phyloP scores from a whole-genome alignment of 1,284 basidiomycete genomes.

The Marasmius fiardii region DNA sequence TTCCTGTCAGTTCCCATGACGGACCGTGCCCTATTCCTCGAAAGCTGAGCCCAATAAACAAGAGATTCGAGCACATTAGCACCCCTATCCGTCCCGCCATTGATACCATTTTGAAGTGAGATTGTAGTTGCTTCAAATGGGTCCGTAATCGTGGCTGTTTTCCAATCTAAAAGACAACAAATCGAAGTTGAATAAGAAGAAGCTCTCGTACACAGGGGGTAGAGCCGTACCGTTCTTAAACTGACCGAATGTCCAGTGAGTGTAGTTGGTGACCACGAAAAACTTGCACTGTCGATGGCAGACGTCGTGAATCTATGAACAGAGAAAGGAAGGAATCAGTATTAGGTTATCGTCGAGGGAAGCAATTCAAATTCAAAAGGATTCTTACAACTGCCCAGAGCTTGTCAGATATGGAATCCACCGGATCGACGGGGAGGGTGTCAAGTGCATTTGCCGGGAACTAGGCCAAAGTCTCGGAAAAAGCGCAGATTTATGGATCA shows the following conservation, averaged over 20 bases:
- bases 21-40: background rate
- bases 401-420: constrained; percentile 14
- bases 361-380: background rate
- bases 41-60: constrained; percentile 16
- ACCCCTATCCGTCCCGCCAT: constrained; percentile 2
- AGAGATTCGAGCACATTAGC: constrained; percentile 19
- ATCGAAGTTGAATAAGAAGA: background rate
- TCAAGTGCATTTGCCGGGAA: constrained; percentile 12
- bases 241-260: constrained; percentile 22
- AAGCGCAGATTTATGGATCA: background rate
- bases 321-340: background rate
- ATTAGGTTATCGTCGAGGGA: background rate
- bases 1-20: background rate
- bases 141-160: constrained; percentile 10
- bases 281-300: constrained; percentile 19
- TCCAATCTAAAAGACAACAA: constrained; percentile 6
- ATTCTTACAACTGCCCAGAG: constrained; percentile 24
- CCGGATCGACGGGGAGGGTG: constrained; percentile 13
- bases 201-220: background rate
- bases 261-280: constrained; percentile 24
- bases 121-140: constrained; percentile 15
- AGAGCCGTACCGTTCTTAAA: constrained; percentile 15
- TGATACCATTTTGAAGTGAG: constrained; percentile 4
- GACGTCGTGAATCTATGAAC: constrained; percentile 20
- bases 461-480: constrained; percentile 7